phyloP scores from a whole-genome alignment of 805 yeast genomes.

The Wickerhamomyces chaumierensis region DNA sequence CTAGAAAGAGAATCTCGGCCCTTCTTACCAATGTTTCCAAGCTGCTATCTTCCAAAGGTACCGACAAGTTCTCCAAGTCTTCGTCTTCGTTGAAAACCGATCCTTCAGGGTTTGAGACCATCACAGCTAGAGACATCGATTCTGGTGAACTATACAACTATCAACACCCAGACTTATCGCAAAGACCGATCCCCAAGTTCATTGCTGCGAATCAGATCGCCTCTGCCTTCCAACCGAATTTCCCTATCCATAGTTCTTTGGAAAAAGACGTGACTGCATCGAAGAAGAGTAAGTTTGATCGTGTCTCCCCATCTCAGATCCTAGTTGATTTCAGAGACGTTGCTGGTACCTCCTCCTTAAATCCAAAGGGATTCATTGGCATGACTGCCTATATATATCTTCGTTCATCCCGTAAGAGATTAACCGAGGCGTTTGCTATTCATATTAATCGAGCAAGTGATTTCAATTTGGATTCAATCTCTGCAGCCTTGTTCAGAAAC shows the following conservation, averaged over 20 bases:
- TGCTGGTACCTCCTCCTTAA: conserved; percentile 43
- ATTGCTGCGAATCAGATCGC: conserved; percentile 60
- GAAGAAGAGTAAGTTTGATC: conserved; percentile 33
- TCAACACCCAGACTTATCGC: conserved; percentile 12
- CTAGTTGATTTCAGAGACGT: conserved; percentile 70
- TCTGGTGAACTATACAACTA: conserved; percentile 45
- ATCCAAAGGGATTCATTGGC: conserved; percentile 59
- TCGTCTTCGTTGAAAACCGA: conserved; percentile 26
- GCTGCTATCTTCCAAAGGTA: conserved; percentile 36
- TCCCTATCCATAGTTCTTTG: conserved; percentile 37
- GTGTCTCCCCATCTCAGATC: conserved; percentile 44
- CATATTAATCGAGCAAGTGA: conserved; percentile 48
- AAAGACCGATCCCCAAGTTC: conserved; percentile 37
- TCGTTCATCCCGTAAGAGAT: conserved; percentile 47
- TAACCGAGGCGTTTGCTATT: conserved; percentile 75
- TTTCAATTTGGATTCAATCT: conserved; percentile 50
- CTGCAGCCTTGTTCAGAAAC: conserved; percentile 72
- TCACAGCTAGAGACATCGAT: conserved; percentile 49
- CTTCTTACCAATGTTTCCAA: conserved; percentile 51
- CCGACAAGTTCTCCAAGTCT: conserved; percentile 19
- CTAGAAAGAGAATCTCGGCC: conserved; percentile 40
- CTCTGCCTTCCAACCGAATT: conserved; percentile 62
- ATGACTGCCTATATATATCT: conserved; percentile 65
- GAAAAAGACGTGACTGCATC: conserved; percentile 31
- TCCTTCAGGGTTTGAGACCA: conserved; percentile 55